These are phyloP conservation scores for Saccharomycopsis phalli DNA, from an alignment of 1,139 yeast genomes.

Conservation along the genomic window DNA sequence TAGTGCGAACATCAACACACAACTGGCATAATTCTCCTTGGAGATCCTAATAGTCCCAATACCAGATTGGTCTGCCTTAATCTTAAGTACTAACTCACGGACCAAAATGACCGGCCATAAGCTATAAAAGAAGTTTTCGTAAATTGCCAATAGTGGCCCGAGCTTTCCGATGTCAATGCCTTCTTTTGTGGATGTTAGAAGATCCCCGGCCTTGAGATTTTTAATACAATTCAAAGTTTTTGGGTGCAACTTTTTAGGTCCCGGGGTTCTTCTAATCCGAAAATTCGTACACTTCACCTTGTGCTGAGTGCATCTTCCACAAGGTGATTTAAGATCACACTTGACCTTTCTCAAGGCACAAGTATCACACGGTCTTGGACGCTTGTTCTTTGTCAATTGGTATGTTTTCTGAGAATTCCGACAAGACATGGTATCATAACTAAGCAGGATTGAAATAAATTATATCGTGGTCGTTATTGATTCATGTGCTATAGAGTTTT, in stretches of 20 bases:
- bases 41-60: neutral
- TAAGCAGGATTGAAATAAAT: too few relatives aligned
- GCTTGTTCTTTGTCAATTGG: too few relatives aligned
- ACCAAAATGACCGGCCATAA: neutral
- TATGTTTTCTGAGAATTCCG: too few relatives aligned
- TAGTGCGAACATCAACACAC: neutral
- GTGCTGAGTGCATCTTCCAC: neutral
- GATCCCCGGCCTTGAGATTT: neutral
- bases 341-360: slow-evolving; percentile 1
- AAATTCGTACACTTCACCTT: neutral
- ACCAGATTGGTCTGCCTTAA: neutral
- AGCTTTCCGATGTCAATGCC: neutral
- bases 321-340: neutral
- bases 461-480: too few relatives aligned
- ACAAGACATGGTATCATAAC: too few relatives aligned
- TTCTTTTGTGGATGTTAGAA: neutral
- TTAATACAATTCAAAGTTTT: neutral
- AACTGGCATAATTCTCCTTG: neutral
- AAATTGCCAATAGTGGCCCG: neutral
- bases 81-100: neutral
- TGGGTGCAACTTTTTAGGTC: neutral
- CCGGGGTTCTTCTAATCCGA: neutral
- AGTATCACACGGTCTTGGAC: neutral
- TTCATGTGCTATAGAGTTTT: too few relatives aligned
- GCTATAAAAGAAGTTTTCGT: neutral